These are phyloP conservation scores for Hordeum vulgare DNA, from an alignment of 176 grass and related monocot genomes.

Conservation along the genomic window MorexV3_pseudomolecules_assembly NC_058523.1:480141451-480141950, in stretches of 20 bases:
- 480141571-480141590: background rate
- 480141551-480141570: background rate
- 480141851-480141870: constrained; percentile 75
- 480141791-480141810: constrained; percentile 80
- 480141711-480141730: background rate
- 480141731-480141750: background rate
- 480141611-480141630: constrained; percentile 33
- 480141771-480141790: constrained; percentile 91
- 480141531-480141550: constrained; percentile 1
- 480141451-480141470: too few species aligned
- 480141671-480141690: background rate
- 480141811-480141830: constrained; percentile 91
- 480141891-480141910: background rate
- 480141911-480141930: background rate
- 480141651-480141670: background rate
- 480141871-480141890: constrained; percentile 39
- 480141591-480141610: background rate
- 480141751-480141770: constrained; percentile 48
- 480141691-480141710: background rate
- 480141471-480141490: too few species aligned
- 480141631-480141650: background rate
- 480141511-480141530: background rate
- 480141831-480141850: constrained; percentile 83
- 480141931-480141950: background rate
- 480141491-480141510: background rate